phyloP scores from a whole-genome alignment of 176 grass and related monocot species.

The Oryza australiensis region DNA sequence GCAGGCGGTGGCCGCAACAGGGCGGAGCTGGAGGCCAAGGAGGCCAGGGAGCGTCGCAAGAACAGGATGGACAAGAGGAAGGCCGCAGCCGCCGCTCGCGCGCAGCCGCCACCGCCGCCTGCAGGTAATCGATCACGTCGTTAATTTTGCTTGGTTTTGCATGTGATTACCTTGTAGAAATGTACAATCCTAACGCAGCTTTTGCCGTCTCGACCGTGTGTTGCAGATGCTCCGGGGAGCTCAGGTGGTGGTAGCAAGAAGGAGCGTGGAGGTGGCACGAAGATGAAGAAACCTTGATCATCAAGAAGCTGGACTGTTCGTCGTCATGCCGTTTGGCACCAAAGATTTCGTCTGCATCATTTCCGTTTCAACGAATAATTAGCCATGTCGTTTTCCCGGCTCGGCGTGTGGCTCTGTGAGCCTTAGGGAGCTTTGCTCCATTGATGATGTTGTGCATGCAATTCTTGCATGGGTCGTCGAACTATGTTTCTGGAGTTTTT shows the following conservation, averaged over 20 bases:
- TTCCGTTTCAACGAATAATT: neutral
- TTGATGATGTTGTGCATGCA: neutral
- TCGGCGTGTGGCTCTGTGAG: neutral
- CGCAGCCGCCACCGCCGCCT: neutral
- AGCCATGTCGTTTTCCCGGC: too few species aligned
- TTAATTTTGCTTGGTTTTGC: neutral
- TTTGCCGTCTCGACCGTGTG: neutral
- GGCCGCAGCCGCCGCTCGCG: neutral
- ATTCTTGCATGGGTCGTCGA: neutral
- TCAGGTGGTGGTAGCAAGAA: neutral
- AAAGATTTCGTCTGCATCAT: neutral
- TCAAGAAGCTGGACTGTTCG: neutral
- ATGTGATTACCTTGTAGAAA: neutral
- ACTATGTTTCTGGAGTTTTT: neutral
- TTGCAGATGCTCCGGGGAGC: neutral
- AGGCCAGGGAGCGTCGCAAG: neutral
- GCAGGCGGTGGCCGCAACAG: neutral
- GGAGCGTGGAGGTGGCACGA: neutral
- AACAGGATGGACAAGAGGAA: conserved; percentile 9
- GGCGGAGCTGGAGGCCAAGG: neutral
- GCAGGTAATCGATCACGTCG: neutral
- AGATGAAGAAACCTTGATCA: neutral
- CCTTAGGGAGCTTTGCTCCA: neutral
- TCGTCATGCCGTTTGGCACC: too few species aligned
- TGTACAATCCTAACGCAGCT: neutral